phyloP scores from a whole-genome alignment of 2,329 filamentous ascomycete genomes.

The Arthrobotrys sphaeroides region DNA sequence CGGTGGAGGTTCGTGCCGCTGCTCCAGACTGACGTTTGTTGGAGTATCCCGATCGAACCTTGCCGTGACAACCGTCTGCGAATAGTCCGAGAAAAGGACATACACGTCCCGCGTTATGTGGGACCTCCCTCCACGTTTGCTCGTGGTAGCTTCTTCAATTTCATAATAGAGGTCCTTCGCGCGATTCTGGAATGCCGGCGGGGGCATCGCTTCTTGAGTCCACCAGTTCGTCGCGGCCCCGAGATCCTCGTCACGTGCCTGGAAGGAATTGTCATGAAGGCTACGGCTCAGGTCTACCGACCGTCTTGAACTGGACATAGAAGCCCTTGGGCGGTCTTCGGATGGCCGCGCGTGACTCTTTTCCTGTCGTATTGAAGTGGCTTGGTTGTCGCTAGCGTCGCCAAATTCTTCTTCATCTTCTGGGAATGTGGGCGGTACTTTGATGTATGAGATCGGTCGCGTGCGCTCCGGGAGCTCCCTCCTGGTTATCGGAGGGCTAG shows the following conservation, averaged over 20 bases:
- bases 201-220: conserved; percentile 79
- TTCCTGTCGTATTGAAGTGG: conserved; percentile 46
- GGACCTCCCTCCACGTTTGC: conserved; percentile 75
- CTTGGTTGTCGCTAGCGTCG: conserved; percentile 51
- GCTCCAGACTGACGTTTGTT: conserved; percentile 77
- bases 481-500: conserved; percentile 58
- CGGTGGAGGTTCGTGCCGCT: conserved; percentile 86
- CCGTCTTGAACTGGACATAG: conserved; percentile 57
- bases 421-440: conserved; percentile 15
- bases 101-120: conserved; percentile 81
- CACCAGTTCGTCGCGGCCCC: conserved; percentile 82
- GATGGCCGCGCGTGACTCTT: conserved; percentile 25
- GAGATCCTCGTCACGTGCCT: conserved; percentile 87
- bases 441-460: conserved; percentile 40
- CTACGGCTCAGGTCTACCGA: conserved; percentile 81
- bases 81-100: conserved; percentile 94
- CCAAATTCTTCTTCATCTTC: conserved; percentile 28
- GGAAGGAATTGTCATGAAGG: conserved; percentile 74
- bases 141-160: conserved; percentile 77
- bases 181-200: conserved; percentile 81
- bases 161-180: conserved; percentile 81
- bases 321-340: conserved; percentile 35
- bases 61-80: conserved; percentile 86
- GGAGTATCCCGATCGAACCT: conserved; percentile 80
- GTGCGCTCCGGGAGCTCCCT: conserved; percentile 16